Percentiles rank a stretch among this genome's conserved stretches.
Evolutionary conservation across 257 asterid species (phyloP).

Genomic region (Oldenlandia corymbosa): DNA sequence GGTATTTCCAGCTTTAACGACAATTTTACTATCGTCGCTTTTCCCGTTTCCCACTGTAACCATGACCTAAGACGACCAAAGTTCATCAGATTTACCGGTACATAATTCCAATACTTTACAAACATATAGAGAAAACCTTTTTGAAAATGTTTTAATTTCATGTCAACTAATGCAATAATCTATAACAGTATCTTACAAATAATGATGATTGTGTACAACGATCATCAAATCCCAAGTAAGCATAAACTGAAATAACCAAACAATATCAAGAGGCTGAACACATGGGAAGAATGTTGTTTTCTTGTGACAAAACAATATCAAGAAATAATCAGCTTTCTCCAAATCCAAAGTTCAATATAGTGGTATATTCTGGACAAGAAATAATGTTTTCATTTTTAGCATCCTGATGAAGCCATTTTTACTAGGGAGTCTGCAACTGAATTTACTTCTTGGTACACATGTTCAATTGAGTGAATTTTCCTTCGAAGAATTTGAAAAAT

Average conservation of each 20-base stretch:
- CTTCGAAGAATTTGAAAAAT: too few relatives aligned
- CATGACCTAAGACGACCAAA: slow-evolving; percentile 43
- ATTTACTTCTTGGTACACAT: too few relatives aligned
- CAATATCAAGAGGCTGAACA: neutral
- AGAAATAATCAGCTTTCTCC: neutral
- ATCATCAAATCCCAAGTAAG: neutral
- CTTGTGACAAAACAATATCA: too few relatives aligned
- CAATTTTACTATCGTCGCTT: slow-evolving; percentile 34
- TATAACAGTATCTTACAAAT: neutral
- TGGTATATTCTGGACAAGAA: too few relatives aligned
- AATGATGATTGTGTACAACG: neutral
- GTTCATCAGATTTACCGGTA: neutral
- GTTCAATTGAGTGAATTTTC: too few relatives aligned
- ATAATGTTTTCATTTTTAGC: too few relatives aligned
- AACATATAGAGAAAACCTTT: neutral
- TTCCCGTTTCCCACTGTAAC: slow-evolving; percentile 46
- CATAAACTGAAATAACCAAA: neutral
- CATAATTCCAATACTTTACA: neutral
- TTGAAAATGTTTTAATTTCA: neutral
- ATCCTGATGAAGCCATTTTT: too few relatives aligned
- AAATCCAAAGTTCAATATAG: neutral
- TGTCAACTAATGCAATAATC: neutral
- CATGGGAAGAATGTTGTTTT: too few relatives aligned
- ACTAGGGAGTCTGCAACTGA: too few relatives aligned
- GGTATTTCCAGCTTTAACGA: slow-evolving; percentile 47